Conservation (phyloP, 805 yeast genomes). For the Metschnikowia similis region DNA sequence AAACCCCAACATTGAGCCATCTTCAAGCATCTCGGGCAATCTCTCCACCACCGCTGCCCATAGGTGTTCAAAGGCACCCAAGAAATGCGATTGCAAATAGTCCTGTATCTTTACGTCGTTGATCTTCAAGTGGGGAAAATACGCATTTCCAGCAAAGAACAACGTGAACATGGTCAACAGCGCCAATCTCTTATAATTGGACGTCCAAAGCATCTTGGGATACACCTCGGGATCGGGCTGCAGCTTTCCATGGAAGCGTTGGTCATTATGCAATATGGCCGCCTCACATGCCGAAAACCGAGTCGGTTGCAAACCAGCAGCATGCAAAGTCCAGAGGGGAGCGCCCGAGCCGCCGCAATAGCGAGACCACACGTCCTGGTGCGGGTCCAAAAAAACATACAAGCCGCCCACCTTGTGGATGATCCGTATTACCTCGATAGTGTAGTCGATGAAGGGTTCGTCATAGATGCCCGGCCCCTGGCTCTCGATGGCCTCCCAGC, state of each 20-base stretch:
- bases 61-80: slow-evolving; percentile 43
- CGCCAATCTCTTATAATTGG: slow-evolving; percentile 76
- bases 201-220: slow-evolving; percentile 91
- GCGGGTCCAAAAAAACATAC: slow-evolving; percentile 80
- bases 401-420: slow-evolving; percentile 64
- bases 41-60: slow-evolving; percentile 28
- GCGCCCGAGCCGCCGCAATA: slow-evolving; percentile 90
- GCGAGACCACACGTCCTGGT: slow-evolving; percentile 93
- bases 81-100: slow-evolving; percentile 62
- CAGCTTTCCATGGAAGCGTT: slow-evolving; percentile 27
- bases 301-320: slow-evolving; percentile 82
- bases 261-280: slow-evolving; percentile 66
- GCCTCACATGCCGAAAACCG: slow-evolving; percentile 72
- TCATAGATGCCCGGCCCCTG: slow-evolving; percentile 82
- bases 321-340: slow-evolving; percentile 87
- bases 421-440: slow-evolving; percentile 56
- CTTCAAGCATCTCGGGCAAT: slow-evolving; percentile 30
- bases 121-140: slow-evolving; percentile 71
- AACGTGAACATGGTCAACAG: slow-evolving; percentile 78
- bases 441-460: slow-evolving; percentile 66
- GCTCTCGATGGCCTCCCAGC: slow-evolving; percentile 95
- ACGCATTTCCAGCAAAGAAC: slow-evolving; percentile 73
- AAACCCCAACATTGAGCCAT: slow-evolving; percentile 64
- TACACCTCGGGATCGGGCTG: slow-evolving; percentile 41
- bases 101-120: slow-evolving; percentile 76